Conservation (phyloP, 352 stramenopile genomes). For the Globisporangium viniferum region DNA sequence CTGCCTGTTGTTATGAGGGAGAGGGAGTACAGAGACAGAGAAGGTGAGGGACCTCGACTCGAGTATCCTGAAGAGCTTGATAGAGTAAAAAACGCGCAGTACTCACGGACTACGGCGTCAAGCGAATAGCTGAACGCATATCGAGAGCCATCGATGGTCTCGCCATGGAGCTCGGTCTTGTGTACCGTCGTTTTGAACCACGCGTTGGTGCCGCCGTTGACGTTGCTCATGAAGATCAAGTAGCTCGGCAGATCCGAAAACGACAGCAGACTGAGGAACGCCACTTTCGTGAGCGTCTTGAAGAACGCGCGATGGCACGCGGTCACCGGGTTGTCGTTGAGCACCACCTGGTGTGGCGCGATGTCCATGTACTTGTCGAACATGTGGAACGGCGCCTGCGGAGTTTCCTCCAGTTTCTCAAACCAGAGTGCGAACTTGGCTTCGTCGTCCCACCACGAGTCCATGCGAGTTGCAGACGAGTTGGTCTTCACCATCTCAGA, state of each 20-base stretch:
- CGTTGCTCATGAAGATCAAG: slow-evolving; percentile 34
- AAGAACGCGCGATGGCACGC: slow-evolving; percentile 38
- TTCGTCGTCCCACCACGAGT: slow-evolving; percentile 37
- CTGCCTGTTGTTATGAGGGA: slow-evolving; percentile 15
- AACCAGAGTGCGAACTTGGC: slow-evolving; percentile 28
- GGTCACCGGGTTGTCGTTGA: slow-evolving; percentile 28
- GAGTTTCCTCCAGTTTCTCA: slow-evolving; percentile 20
- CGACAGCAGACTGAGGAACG: slow-evolving; percentile 26
- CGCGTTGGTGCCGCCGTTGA: slow-evolving; percentile 24
- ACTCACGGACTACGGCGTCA: slow-evolving; percentile 18
- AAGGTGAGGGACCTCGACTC: neutral
- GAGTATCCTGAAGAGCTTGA: neutral
- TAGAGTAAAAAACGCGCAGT: neutral
- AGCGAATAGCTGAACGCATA: slow-evolving; percentile 22
- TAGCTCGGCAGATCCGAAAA: slow-evolving; percentile 22
- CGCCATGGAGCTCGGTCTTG: slow-evolving; percentile 20
- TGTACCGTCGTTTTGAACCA: slow-evolving; percentile 28
- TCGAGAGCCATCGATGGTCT: slow-evolving; percentile 21
- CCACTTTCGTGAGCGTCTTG: slow-evolving; percentile 30
- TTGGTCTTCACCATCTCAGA: neutral
- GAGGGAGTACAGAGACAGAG: neutral
- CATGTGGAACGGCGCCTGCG: slow-evolving; percentile 20
- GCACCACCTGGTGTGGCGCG: slow-evolving; percentile 14
- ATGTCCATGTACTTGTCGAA: slow-evolving; percentile 29
- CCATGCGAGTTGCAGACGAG: neutral